Evolutionary conservation across 805 yeast genomes (phyloP), one percentile per base, ranked within the genome.

Genomic region (Ogataea siamensis): DNA sequence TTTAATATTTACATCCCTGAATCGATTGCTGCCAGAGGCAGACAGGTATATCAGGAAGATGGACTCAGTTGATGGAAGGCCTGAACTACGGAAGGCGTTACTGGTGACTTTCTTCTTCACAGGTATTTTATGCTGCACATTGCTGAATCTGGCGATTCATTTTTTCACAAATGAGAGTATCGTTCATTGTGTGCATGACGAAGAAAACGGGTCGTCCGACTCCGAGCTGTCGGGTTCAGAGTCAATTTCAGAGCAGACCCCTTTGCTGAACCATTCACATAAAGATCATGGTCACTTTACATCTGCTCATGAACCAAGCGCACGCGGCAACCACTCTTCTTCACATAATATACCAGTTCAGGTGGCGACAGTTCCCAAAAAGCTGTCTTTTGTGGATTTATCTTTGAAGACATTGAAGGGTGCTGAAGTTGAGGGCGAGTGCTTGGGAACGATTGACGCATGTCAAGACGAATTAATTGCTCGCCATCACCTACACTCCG

Each of bases 181-280:
- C 22, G 84, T 89, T 0, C 96, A 88, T 55, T 88, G 96, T 61
- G 83, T 78, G 11, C 96, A 88, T 52, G 77, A 67, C 20, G 31
- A 29, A 5, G 42, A 39, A 15, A 40, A 22, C 3, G 58, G 53
- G 16, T 59, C 7, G 32, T 46, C 28, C 38, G n/a, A 15, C 38
- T 15, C 10, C 5, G 25, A 30, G 5, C 18, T 12, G n/a, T 12
- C 15, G 10, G 33, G 27, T 14, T 6, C 9, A 7, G 28, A 14
- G 11, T 10, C 13, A 3, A 3, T 12, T 13, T 15, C 32, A 5
- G 33, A 21, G 16, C 24, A 17, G n/a, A 24, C 29, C 5, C 34
- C 34, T 5, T 23, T 31, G 27, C 21, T 31, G 7, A n/a, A 16
- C 19, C 21, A 15, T 21, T 21, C 19, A 13, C 20, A 31, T 6